These are phyloP conservation scores for Schizochytrium sp. DNA, from an alignment of 108 stramenopile species.

Conservation along the genomic window DNA sequence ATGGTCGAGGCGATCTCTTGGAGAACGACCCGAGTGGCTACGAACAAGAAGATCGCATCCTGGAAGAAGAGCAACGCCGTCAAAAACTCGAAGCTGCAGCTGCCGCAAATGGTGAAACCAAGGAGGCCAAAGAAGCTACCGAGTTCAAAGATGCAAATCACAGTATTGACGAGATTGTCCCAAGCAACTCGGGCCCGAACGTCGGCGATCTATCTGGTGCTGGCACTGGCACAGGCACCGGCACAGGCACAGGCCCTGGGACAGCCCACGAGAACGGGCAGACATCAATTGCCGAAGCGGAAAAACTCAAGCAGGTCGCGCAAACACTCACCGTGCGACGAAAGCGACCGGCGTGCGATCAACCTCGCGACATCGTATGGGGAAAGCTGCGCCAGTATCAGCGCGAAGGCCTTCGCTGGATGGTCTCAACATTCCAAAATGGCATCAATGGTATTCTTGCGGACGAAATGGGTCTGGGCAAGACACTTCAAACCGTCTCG, in stretches of 20 bases:
- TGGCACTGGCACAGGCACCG: not conserved
- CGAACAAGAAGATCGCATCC: not conserved
- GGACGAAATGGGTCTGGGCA: constrained; percentile 70
- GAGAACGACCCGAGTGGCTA: not conserved
- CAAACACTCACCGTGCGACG: not conserved
- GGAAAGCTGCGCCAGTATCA: constrained; percentile 54
- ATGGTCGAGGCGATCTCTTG: not conserved
- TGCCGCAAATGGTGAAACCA: not conserved
- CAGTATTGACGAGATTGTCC: not conserved
- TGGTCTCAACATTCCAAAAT: constrained; percentile 82
- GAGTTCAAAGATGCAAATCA: too few species aligned
- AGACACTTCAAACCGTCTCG: constrained; percentile 83
- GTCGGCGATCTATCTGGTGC: not conserved
- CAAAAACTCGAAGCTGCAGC: not conserved
- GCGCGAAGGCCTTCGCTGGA: constrained; percentile 65
- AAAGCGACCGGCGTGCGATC: not conserved
- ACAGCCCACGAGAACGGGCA: not conserved
- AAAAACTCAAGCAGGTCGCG: not conserved
- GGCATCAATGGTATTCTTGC: constrained; percentile 81
- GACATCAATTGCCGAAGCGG: not conserved
- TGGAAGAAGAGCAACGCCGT: not conserved
- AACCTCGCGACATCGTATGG: not conserved
- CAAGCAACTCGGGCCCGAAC: not conserved
- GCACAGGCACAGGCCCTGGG: not conserved
- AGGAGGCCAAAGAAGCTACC: not conserved